Percentiles rank a stretch among this genome's conserved stretches.
phyloP scores from a whole-genome alignment of 2,329 filamentous ascomycete species.

The Whalleya microplaca region DNA sequence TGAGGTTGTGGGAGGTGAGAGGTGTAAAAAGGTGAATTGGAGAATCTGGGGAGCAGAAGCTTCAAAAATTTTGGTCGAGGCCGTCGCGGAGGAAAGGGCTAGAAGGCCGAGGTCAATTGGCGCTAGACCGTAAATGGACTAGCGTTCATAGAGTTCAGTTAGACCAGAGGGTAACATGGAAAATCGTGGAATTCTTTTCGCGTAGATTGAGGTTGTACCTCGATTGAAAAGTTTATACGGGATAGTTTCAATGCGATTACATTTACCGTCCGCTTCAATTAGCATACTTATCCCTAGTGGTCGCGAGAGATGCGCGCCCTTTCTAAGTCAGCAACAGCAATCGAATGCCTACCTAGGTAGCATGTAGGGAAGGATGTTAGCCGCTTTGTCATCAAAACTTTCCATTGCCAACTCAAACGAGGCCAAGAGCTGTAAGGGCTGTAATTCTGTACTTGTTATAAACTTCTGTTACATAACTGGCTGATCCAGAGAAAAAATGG shows the following conservation, averaged over 20 bases:
- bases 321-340: no score
- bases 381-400: background rate
- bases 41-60: slow-evolving; percentile 33
- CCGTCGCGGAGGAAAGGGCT: slow-evolving; percentile 29
- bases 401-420: background rate
- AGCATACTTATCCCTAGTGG: no score
- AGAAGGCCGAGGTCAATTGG: slow-evolving; percentile 31
- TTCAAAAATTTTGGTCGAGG: slow-evolving; percentile 40
- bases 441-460: no score
- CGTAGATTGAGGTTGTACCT: background rate
- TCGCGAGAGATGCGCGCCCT: no score
- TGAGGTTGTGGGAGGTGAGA: slow-evolving; percentile 19
- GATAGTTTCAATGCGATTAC: no score
- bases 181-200: slow-evolving; percentile 36
- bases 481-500: no score
- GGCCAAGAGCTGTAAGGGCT: no score
- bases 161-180: slow-evolving; percentile 28
- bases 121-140: slow-evolving; percentile 39
- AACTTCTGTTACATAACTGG: no score
- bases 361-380: background rate
- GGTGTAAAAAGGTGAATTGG: slow-evolving; percentile 23
- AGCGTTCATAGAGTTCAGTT: slow-evolving; percentile 28
- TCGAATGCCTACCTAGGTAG: no score
- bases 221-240: no score
- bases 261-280: no score